Evolutionary conservation across 805 yeast species (phyloP).

Genomic region (Kuraishia molischiana): DNA sequence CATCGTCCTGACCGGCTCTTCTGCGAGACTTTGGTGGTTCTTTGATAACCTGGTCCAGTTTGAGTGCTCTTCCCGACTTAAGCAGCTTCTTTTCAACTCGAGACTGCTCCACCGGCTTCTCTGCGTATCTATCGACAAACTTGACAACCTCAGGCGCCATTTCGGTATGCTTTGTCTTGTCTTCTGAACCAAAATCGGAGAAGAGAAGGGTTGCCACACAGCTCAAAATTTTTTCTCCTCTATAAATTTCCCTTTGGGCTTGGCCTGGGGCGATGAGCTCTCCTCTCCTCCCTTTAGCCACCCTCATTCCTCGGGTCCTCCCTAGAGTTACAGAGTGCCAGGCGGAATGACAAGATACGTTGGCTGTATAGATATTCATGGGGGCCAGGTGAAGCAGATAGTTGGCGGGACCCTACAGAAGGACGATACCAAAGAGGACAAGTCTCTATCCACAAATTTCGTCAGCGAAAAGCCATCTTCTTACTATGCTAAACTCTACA

Average conservation of each 20-base stretch:
- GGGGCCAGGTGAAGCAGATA: conserved; percentile 92
- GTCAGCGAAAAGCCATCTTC: conserved; percentile 67
- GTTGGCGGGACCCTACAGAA: conserved; percentile 82
- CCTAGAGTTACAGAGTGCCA: not conserved
- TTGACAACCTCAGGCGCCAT: conserved; percentile 39
- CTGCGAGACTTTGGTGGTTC: conserved; percentile 18
- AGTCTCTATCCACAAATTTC: conserved; percentile 55
- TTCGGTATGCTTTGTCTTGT: conserved; percentile 12
- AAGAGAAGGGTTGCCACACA: not conserved
- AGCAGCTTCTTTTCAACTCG: conserved; percentile 43
- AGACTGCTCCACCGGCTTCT: conserved; percentile 20
- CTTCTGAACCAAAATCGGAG: conserved; percentile 12
- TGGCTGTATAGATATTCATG: conserved; percentile 93
- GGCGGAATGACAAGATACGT: conserved; percentile 69
- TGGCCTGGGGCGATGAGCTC: too few species aligned
- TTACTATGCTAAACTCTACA: conserved; percentile 67
- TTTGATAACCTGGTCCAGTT: conserved; percentile 20
- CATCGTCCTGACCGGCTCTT: conserved; percentile 6
- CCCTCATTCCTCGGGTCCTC: too few species aligned
- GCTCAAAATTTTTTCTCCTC: too few species aligned
- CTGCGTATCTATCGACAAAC: conserved; percentile 24
- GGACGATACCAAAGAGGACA: conserved; percentile 32
- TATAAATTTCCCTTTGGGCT: too few species aligned
- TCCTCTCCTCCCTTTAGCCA: too few species aligned
- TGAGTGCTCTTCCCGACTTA: conserved; percentile 53